Evolutionary conservation across 495 filamentous ascomycete genomes (phyloP).

Genomic region (Talaromyces liani): DNA sequence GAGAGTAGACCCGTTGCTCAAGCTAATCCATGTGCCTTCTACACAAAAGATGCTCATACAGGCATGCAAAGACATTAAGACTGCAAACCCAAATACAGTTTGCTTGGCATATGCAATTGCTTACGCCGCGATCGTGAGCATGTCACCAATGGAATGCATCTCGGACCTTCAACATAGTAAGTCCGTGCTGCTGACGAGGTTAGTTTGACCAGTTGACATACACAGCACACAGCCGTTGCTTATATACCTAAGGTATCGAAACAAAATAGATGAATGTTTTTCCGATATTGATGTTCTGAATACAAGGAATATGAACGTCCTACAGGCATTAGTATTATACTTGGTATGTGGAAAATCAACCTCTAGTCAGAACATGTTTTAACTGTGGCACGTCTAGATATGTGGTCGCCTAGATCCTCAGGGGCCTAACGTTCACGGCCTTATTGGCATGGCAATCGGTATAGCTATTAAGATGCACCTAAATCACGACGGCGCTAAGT

Average conservation of each 20-base stretch:
- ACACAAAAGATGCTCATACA: slow-evolving; percentile 14
- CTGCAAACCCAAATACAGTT: slow-evolving; percentile 33
- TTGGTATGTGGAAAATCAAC: slow-evolving; percentile 23
- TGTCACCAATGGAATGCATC: slow-evolving; percentile 33
- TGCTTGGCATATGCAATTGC: slow-evolving; percentile 66
- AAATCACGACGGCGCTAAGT: slow-evolving; percentile 21
- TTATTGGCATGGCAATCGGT: slow-evolving; percentile 56
- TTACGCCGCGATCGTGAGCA: slow-evolving; percentile 57
- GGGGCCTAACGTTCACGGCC: slow-evolving; percentile 44
- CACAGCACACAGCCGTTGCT: neutral
- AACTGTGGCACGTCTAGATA: slow-evolving; percentile 12
- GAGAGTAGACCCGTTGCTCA: slow-evolving; percentile 21
- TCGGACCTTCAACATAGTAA: slow-evolving; percentile 13
- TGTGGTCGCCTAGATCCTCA: slow-evolving; percentile 47
- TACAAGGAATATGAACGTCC: slow-evolving; percentile 54
- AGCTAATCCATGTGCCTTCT: slow-evolving; percentile 18
- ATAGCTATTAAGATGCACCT: slow-evolving; percentile 52
- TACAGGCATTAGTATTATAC: slow-evolving; percentile 68
- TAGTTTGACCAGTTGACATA: neutral
- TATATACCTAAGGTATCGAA: slow-evolving; percentile 44
- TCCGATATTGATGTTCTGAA: slow-evolving; percentile 56
- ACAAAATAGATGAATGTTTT: slow-evolving; percentile 60
- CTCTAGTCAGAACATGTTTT: neutral
- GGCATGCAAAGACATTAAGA: neutral
- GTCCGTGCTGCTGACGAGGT: slow-evolving; percentile 37